phyloP scores from a whole-genome alignment of 768 basidiomycete genomes.

The Boletus rubroflammeus region DNA sequence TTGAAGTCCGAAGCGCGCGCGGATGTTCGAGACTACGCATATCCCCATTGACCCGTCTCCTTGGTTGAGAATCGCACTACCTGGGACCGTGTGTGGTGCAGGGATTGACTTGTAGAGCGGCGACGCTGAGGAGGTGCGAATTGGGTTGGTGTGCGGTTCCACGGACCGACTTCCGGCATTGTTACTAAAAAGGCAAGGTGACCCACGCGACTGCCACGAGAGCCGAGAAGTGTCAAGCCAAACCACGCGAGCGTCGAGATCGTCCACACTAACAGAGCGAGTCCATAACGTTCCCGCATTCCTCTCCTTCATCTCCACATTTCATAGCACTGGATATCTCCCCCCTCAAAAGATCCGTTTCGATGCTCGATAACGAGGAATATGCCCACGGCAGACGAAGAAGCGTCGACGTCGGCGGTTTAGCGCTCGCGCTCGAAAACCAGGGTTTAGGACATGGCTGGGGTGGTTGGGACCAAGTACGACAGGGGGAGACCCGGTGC shows the following conservation, averaged over 20 bases:
- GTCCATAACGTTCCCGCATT: conserved; percentile 3
- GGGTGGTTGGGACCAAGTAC: conserved; percentile 54
- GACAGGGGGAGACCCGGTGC: conserved; percentile 48
- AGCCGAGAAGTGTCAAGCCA: conserved; percentile 31
- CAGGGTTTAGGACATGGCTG: conserved; percentile 66
- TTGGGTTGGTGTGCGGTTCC: background rate
- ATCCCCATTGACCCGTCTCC: background rate
- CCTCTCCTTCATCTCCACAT: background rate
- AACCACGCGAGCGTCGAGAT: conserved; percentile 37
- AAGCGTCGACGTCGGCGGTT: conserved; percentile 87
- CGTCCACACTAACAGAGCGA: conserved; percentile 21
- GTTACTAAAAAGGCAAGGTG: conserved; percentile 16
- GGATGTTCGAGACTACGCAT: background rate
- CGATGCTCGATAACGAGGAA: conserved; percentile 32
- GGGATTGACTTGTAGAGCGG: background rate
- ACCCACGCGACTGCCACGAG: conserved; percentile 36
- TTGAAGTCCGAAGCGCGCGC: conserved; percentile 2
- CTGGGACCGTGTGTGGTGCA: background rate
- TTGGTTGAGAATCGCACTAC: background rate
- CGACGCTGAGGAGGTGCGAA: background rate
- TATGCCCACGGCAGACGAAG: conserved; percentile 45
- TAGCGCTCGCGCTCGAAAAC: conserved; percentile 71
- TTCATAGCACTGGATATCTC: background rate
- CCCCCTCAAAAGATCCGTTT: background rate
- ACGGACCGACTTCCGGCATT: conserved; percentile 14